Base-by-base conservation (phyloP, 441 rosid species). In the Populus hybrid region DNA sequence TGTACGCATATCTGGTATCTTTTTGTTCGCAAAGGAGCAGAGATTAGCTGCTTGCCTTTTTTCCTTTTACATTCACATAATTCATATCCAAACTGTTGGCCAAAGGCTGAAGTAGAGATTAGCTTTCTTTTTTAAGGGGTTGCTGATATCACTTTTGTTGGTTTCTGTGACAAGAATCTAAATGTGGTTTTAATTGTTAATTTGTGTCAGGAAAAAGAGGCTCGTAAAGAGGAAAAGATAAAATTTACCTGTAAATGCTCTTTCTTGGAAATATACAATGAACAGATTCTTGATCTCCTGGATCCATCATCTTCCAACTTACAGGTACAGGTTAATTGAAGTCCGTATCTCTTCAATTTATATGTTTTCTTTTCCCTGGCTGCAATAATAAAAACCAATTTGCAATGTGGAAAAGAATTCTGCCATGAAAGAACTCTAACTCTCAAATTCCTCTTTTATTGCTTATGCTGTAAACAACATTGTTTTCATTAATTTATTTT, bases 261-360 rank as follows among this genome's bases (percentile, higher is more conserved):
- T 6, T 97, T 97, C 88, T 78, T 95, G 87, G 99, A 97, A 85
- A 97, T 97, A 73, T 97, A 97, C 84, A 97, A 97, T 32, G 99
- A 97, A 81, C 99, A 95, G 78, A 97, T 97, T 82, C 92, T 95
- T 81, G 99, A 97, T 85, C 95, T 97, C 77, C 79, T 97, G 88
- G 99, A 97, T 72, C 94, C 99, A 36, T 90, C 99, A 73, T 87
- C 95, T 65, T 84, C 24, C 77, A 95, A 97, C 81, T 85, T 97
- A 80, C 99, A 92, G 97, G 99, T 95, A 79, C 23, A 69, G 21
- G 77, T 74, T 26, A 67, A 66, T 63, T 70, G n/a, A 61, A 78
- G 72, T 61, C 72, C 67, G 32, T 54, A 16, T 20, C 23, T 64
- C 66, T 67, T 8, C 72, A 46, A 61, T 54, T 32, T 35, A 32